Evolutionary conservation across 2,329 filamentous ascomycete genomes (phyloP), one percentile per base, ranked within the genome.

Genomic region (Colletotrichum limetticola): DNA sequence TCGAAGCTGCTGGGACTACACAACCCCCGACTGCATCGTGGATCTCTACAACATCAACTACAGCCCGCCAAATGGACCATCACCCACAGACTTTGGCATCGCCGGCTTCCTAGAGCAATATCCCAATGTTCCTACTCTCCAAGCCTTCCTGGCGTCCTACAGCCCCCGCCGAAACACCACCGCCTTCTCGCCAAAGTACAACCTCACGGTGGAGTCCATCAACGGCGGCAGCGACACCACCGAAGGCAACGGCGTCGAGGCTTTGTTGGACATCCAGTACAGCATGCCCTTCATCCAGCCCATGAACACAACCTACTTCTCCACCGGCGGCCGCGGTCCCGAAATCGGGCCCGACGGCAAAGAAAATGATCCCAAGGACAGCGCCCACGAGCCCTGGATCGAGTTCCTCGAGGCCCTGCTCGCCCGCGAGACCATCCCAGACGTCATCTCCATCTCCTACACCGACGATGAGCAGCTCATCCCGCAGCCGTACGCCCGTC

Each of bases 11-110:
- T 69, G 67, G 67, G 56, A 53, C 6, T 69, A 69, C n/a, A 81
- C 82, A 0, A 82, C 80, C 1, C 85, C 84, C 0, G 76, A 78
- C 9, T 87, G 86, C 75, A 80, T 89, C 42, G 80, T 79, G 9
- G 77, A 83, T 62, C 80, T 87, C 14, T 88, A 88, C 79, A 85
- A 86, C 74, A 83, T 88, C 74, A 80, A 79, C 52, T 83, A 84
- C 72, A 75, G 76, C n/a, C 67, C 75, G 32, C 60, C 60, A 11
- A 35, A 53, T 22, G 37, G 28, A 28, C 35, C n/a, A 1, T 69
- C 67, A 5, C 67, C 67, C 28, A 69, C 67, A 8, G 37, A 65
- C 26, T 58, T 69, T 9, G 67, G 60, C 53, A 69, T 69, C 53
- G 67, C 60, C 6, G 67, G 60, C 53, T 69, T 69, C 60, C 37